Evolutionary conservation across 441 rosid species (phyloP).

Genomic region (Euphorbia corollata): DNA sequence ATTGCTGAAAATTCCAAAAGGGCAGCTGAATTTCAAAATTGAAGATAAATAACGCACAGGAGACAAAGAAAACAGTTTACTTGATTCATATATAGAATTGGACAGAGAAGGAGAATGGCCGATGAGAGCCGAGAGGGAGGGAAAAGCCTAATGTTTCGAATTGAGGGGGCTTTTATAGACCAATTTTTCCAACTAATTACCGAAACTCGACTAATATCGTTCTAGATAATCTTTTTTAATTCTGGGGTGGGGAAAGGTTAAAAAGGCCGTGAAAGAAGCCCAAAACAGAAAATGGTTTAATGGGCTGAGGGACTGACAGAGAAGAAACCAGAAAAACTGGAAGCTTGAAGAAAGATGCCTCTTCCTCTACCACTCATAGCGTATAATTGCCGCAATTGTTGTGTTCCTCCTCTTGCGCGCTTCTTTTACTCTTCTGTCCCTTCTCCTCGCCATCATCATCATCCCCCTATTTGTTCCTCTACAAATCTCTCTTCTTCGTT

Average conservation of each 20-base stretch:
- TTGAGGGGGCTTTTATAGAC: no score
- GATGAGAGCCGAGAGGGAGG: no score
- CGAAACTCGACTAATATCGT: no score
- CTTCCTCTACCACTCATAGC: conserved; percentile 23
- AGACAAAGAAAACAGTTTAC: background rate
- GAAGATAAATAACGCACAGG: background rate
- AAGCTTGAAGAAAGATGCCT: background rate
- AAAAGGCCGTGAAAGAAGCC: background rate
- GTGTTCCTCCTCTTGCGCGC: conserved; percentile 30
- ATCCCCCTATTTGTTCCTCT: conserved; percentile 1
- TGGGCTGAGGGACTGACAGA: background rate
- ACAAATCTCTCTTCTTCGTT: background rate
- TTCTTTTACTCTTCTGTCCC: conserved; percentile 21
- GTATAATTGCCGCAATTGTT: conserved; percentile 41
- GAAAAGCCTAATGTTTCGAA: no score
- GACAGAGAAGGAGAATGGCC: background rate
- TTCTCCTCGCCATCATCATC: conserved; percentile 19
- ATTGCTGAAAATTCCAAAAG: background rate
- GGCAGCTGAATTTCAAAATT: background rate
- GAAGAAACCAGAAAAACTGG: background rate
- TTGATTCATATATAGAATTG: background rate
- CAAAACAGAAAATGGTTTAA: background rate
- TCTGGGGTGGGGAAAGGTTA: background rate
- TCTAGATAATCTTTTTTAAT: no score
- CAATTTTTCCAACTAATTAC: no score